Evolutionary conservation across 208 protist species (phyloP).

Genomic region (Acanthamoeba triangularis): DNA sequence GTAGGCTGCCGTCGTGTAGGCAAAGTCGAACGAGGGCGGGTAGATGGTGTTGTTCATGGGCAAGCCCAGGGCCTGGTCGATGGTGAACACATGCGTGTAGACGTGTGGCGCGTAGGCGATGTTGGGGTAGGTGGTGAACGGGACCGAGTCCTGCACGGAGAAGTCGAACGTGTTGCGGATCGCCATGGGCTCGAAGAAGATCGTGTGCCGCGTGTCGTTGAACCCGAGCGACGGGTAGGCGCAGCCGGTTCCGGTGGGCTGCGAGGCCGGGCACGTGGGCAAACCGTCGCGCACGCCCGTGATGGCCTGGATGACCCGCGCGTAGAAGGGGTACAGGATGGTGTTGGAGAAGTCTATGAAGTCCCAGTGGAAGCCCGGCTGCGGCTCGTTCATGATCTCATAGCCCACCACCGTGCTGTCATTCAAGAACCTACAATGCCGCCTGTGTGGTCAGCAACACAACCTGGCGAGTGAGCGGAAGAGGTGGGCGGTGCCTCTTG

Average conservation of each 20-base stretch:
- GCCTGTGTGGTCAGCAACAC: not conserved
- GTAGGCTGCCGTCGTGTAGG: not conserved
- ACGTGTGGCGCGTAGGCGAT: constrained; percentile 4
- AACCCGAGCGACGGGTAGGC: constrained; percentile 29
- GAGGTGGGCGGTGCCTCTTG: not conserved
- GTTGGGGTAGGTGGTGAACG: constrained; percentile 15
- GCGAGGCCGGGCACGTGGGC: not conserved
- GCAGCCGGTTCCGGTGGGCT: not conserved
- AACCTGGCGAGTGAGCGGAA: too few species aligned
- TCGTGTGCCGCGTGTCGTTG: not conserved
- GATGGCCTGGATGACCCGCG: constrained; percentile 10
- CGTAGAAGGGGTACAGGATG: not conserved
- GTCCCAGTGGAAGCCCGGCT: not conserved
- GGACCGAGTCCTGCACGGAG: not conserved
- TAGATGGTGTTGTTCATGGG: constrained; percentile 20
- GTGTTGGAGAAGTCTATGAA: not conserved
- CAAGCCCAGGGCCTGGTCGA: constrained; percentile 2
- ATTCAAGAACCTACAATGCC: not conserved
- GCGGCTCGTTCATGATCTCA: constrained; percentile 39
- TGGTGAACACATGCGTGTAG: constrained; percentile 33
- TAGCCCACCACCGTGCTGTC: constrained; percentile 17
- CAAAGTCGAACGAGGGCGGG: not conserved
- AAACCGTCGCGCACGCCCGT: constrained; percentile 15
- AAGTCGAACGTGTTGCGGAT: constrained; percentile 26
- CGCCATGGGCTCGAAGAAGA: constrained; percentile 57